Evolutionary conservation across 371 early-diverging fungal genomes (phyloP).

Genomic region (Rhizomucor miehei): DNA sequence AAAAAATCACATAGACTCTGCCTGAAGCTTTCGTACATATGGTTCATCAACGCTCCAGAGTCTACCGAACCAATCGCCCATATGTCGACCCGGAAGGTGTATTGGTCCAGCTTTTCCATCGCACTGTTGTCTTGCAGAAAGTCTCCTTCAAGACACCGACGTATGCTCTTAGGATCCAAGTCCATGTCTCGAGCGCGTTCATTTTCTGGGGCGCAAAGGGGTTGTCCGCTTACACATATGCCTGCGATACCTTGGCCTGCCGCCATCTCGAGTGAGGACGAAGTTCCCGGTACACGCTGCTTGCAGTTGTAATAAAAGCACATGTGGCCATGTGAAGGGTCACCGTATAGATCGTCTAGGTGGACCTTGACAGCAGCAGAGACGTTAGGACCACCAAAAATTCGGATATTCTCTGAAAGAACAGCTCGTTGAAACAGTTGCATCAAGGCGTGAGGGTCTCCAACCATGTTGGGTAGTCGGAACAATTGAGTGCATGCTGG

Average conservation of each 20-base stretch:
- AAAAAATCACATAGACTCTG: constrained; percentile 72
- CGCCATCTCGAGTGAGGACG: constrained; percentile 29
- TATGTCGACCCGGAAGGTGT: constrained; percentile 58
- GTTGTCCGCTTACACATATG: constrained; percentile 56
- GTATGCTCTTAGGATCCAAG: constrained; percentile 27
- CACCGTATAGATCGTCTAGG: constrained; percentile 1
- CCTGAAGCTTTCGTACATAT: constrained; percentile 56
- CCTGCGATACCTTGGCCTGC: constrained; percentile 75
- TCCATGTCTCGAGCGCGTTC: constrained; percentile 13
- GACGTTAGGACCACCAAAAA: constrained; percentile 61
- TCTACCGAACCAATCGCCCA: constrained; percentile 72
- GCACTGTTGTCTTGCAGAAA: constrained; percentile 25
- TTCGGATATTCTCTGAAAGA: constrained; percentile 43
- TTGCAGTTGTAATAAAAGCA: constrained; percentile 50
- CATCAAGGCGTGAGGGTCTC: constrained; percentile 57
- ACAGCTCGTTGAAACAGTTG: constrained; percentile 67
- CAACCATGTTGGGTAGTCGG: constrained; percentile 53
- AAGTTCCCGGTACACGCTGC: constrained; percentile 36
- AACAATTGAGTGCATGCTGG: constrained; percentile 40
- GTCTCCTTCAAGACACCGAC: constrained; percentile 30
- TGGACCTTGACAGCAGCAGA: constrained; percentile 30
- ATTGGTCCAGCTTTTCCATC: constrained; percentile 10
- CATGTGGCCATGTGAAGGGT: constrained; percentile 7
- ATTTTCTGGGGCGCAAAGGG: constrained; percentile 24
- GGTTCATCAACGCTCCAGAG: constrained; percentile 49